Evolutionary conservation across 2,329 filamentous ascomycete species (phyloP).

Genomic region (Epichloe amarillans): DNA sequence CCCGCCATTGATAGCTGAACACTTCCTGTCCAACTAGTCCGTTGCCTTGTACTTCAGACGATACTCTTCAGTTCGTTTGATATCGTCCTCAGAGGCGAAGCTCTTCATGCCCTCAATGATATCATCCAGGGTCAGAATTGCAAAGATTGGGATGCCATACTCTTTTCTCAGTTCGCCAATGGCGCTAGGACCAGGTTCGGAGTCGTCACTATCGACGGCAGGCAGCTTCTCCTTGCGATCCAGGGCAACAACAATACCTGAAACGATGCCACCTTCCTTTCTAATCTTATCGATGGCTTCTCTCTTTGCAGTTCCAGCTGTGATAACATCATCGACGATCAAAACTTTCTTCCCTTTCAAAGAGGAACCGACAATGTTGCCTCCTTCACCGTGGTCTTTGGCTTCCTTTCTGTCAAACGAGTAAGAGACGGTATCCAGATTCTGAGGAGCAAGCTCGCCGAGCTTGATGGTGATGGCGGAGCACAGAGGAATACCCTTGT

Average conservation of each 20-base stretch:
- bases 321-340: slow-evolving; percentile 94
- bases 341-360: slow-evolving; percentile 76
- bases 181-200: slow-evolving; percentile 59
- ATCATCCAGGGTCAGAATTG: slow-evolving; percentile 75
- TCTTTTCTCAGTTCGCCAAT: slow-evolving; percentile 77
- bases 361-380: slow-evolving; percentile 77
- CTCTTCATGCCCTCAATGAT: slow-evolving; percentile 57
- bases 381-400: slow-evolving; percentile 92
- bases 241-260: slow-evolving; percentile 77
- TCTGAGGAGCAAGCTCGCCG: slow-evolving; percentile 50
- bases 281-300: slow-evolving; percentile 86
- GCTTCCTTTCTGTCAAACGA: slow-evolving; percentile 93
- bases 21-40: slow-evolving; percentile 24
- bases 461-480: slow-evolving; percentile 66
- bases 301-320: slow-evolving; percentile 83
- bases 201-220: slow-evolving; percentile 49
- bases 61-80: slow-evolving; percentile 61
- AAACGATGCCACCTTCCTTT: slow-evolving; percentile 70
- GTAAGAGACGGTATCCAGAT: slow-evolving; percentile 62
- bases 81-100: slow-evolving; percentile 47
- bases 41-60: slow-evolving; percentile 50
- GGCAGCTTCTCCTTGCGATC: slow-evolving; percentile 78
- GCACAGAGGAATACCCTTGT: slow-evolving; percentile 93
- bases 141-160: slow-evolving; percentile 68
- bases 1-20: neutral